Percentiles rank a stretch among this genome's conserved stretches.
These are phyloP conservation scores for Vickermania spadyakhi DNA, from an alignment of 208 protist genomes.

Conservation along the genomic window DNA sequence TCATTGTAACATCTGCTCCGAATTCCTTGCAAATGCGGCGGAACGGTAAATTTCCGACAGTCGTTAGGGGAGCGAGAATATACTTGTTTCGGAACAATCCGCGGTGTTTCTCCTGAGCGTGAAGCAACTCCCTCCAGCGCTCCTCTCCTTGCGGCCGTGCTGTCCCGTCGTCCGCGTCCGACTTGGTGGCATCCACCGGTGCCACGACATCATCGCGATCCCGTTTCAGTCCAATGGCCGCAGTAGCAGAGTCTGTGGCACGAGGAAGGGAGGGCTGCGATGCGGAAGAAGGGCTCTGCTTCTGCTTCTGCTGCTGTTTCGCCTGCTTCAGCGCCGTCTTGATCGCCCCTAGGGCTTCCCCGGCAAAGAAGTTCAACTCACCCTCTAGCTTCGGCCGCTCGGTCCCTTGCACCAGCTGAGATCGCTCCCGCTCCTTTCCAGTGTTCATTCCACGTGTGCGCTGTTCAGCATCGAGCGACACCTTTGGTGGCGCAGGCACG, in stretches of 20 bases:
- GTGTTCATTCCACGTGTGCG: constrained; percentile 80
- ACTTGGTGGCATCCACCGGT: background rate
- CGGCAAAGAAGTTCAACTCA: constrained; percentile 67
- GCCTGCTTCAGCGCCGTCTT: constrained; percentile 35
- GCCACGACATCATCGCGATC: constrained; percentile 7
- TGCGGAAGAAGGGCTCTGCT: constrained; percentile 1
- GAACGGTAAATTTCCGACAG: constrained; percentile 97
- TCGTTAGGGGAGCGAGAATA: constrained; percentile 96
- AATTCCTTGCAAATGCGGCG: constrained; percentile 89
- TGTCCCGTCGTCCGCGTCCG: constrained; percentile 12
- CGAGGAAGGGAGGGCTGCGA: background rate
- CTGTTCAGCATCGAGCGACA: constrained; percentile 48
- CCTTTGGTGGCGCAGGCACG: constrained; percentile 34
- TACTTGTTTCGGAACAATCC: constrained; percentile 87
- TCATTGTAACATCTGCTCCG: constrained; percentile 91
- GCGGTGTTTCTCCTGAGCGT: constrained; percentile 15
- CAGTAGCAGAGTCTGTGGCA: background rate
- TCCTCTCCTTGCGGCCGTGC: constrained; percentile 15
- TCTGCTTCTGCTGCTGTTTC: constrained; percentile 8
- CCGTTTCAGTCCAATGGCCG: constrained; percentile 6
- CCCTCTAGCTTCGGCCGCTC: constrained; percentile 52
- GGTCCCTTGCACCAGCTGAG: constrained; percentile 33
- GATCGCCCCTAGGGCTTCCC: constrained; percentile 37
- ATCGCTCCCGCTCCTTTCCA: constrained; percentile 43
- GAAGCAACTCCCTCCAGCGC: constrained; percentile 25